phyloP scores from a whole-genome alignment of 2,329 filamentous ascomycete genomes.

The Thielaviopsis musarum region DNA sequence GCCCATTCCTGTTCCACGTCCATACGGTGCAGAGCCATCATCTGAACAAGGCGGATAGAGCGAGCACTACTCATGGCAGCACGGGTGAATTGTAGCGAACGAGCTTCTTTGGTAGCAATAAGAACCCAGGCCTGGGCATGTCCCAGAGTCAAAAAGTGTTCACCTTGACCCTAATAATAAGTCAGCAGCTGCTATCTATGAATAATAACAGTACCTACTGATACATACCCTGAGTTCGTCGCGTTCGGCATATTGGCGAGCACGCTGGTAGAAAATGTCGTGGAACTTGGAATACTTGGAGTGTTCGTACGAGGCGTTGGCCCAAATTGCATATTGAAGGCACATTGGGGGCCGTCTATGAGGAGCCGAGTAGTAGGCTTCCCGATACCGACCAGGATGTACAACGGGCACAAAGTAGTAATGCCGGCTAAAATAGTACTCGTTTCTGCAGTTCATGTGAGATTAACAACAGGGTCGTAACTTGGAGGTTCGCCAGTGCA shows the following conservation, averaged over 20 bases:
- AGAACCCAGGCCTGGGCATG: constrained; percentile 71
- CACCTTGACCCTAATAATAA: constrained; percentile 45
- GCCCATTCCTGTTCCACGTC: constrained; percentile 49
- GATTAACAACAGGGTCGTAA: neutral
- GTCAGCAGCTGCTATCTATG: neutral
- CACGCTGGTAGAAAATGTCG: constrained; percentile 64
- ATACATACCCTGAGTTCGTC: constrained; percentile 59
- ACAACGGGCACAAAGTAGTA: constrained; percentile 61
- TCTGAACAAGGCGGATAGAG: constrained; percentile 53
- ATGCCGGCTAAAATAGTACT: constrained; percentile 58
- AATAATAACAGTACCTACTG: neutral
- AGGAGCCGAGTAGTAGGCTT: constrained; percentile 54
- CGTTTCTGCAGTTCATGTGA: constrained; percentile 32
- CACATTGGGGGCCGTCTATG: constrained; percentile 67
- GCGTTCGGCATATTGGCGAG: constrained; percentile 65
- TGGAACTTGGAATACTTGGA: constrained; percentile 57
- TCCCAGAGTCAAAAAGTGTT: constrained; percentile 59
- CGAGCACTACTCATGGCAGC: constrained; percentile 69
- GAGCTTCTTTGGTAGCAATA: constrained; percentile 65
- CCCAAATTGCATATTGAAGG: constrained; percentile 77
- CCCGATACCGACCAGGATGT: constrained; percentile 58
- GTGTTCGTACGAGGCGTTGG: constrained; percentile 53
- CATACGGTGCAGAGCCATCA: constrained; percentile 70
- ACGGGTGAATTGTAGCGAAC: constrained; percentile 66
- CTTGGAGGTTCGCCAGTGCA: neutral